Conservation (phyloP, 768 basidiomycete genomes). For the Hygrophorus russula region DNA sequence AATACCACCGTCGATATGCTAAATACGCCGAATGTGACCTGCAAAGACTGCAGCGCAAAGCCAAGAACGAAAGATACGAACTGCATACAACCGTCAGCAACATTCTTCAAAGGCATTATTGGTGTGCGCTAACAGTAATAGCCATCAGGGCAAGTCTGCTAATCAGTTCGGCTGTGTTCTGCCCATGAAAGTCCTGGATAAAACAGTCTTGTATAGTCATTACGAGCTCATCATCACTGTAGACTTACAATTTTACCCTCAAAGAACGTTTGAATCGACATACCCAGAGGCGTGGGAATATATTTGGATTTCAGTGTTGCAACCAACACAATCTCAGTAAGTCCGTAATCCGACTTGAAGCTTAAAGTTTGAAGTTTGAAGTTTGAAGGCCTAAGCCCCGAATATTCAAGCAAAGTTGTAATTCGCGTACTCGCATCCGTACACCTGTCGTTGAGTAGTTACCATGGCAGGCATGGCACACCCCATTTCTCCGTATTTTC, state of each 20-base stretch:
- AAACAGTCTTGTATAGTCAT: neutral
- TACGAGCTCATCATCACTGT: neutral
- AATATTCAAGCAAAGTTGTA: too few species aligned
- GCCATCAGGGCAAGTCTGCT: constrained; percentile 1
- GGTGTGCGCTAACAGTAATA: constrained; percentile 4
- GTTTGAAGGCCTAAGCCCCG: too few species aligned
- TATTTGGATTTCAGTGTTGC: too few species aligned
- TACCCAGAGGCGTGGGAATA: too few species aligned
- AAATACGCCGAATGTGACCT: constrained; percentile 40
- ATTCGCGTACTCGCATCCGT: too few species aligned
- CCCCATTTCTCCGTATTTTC: too few species aligned
- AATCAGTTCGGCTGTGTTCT: constrained; percentile 6
- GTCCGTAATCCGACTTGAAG: too few species aligned
- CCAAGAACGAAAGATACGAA: constrained; percentile 45
- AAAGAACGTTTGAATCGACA: neutral
- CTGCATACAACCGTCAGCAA: constrained; percentile 18
- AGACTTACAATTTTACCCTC: constrained; percentile 6
- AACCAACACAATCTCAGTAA: too few species aligned
- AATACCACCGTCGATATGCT: constrained; percentile 26
- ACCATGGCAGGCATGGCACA: too few species aligned
- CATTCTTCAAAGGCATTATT: neutral
- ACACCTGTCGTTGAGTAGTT: too few species aligned
- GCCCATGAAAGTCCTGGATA: constrained; percentile 6
- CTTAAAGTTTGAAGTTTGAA: too few species aligned
- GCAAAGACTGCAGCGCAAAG: constrained; percentile 43